Conservation (phyloP, 2,329 filamentous ascomycete genomes). For the Epichloe gansuensis region DNA sequence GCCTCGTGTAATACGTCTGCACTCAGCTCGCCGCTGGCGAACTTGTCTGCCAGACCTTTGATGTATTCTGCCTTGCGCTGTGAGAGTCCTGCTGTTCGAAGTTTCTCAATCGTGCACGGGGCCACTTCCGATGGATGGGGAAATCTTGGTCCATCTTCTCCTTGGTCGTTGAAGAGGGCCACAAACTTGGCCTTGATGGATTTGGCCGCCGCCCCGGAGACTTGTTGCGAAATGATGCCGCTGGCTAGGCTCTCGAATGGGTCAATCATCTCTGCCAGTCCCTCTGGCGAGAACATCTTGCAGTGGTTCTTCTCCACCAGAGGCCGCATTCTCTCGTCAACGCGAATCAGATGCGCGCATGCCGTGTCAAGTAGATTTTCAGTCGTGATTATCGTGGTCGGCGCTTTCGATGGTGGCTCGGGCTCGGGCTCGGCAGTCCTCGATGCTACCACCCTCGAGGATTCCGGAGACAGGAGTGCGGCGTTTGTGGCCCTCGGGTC, state of each 20-base stretch:
- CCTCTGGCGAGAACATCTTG: slow-evolving; percentile 66
- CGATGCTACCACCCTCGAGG: slow-evolving; percentile 48
- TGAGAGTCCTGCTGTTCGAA: slow-evolving; percentile 79
- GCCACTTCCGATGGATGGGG: slow-evolving; percentile 67
- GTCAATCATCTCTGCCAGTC: slow-evolving; percentile 74
- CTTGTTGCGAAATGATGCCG: slow-evolving; percentile 92
- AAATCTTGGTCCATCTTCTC: slow-evolving; percentile 36
- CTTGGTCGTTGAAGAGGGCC: slow-evolving; percentile 47
- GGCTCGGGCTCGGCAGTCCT: slow-evolving; percentile 26
- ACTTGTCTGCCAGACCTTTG: slow-evolving; percentile 72
- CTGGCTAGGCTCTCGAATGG: slow-evolving; percentile 75
- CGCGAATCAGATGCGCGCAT: slow-evolving; percentile 57
- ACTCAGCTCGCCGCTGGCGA: slow-evolving; percentile 60
- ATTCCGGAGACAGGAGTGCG: slow-evolving; percentile 57
- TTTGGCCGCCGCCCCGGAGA: slow-evolving; percentile 81
- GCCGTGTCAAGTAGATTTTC: slow-evolving; percentile 64
- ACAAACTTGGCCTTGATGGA: slow-evolving; percentile 84
- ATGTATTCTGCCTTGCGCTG: slow-evolving; percentile 96
- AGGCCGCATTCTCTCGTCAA: slow-evolving; percentile 59
- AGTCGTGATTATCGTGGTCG: slow-evolving; percentile 39
- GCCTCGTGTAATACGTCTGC: slow-evolving; percentile 65
- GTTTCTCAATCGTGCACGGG: slow-evolving; percentile 45
- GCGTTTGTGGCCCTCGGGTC: slow-evolving; percentile 57
- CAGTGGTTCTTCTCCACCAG: slow-evolving; percentile 68
- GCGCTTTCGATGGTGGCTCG: slow-evolving; percentile 33